Evolutionary conservation across 768 basidiomycete species (phyloP).

Genomic region (Steccherinum ochraceum): DNA sequence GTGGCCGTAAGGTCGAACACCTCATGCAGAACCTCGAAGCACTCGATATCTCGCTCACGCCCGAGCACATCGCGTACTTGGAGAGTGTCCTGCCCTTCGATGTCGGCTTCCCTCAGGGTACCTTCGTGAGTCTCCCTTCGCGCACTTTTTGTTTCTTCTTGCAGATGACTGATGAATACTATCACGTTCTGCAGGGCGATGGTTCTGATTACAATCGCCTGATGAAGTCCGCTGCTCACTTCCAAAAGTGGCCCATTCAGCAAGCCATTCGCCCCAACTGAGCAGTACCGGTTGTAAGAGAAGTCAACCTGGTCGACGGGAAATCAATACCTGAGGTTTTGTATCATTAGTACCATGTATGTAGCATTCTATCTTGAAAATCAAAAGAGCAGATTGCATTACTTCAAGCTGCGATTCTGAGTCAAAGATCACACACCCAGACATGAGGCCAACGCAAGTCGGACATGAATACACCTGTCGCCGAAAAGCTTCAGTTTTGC

Average conservation of each 20-base stretch:
- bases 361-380: too few species aligned
- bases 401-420: too few species aligned
- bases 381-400: too few species aligned
- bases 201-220: conserved; percentile 5
- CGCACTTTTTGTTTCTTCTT: neutral
- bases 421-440: too few species aligned
- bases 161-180: neutral
- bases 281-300: too few species aligned
- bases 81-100: conserved; percentile 39
- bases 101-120: conserved; percentile 34
- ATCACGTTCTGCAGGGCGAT: conserved; percentile 5
- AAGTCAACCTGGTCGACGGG: too few species aligned
- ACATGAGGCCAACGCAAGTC: too few species aligned
- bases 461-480: too few species aligned
- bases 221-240: conserved; percentile 5
- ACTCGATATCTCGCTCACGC: conserved; percentile 35
- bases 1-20: conserved; percentile 46
- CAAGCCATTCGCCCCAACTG: conserved; percentile 7
- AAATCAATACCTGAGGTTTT: too few species aligned
- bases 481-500: too few species aligned
- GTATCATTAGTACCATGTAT: too few species aligned
- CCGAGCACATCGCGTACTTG: conserved; percentile 38
- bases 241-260: conserved; percentile 5
- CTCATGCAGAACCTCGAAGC: conserved; percentile 44
- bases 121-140: conserved; percentile 25